These are phyloP conservation scores for Talinum fruticosum DNA, from an alignment of 148 eudicot genomes.

Conservation along the genomic window DNA sequence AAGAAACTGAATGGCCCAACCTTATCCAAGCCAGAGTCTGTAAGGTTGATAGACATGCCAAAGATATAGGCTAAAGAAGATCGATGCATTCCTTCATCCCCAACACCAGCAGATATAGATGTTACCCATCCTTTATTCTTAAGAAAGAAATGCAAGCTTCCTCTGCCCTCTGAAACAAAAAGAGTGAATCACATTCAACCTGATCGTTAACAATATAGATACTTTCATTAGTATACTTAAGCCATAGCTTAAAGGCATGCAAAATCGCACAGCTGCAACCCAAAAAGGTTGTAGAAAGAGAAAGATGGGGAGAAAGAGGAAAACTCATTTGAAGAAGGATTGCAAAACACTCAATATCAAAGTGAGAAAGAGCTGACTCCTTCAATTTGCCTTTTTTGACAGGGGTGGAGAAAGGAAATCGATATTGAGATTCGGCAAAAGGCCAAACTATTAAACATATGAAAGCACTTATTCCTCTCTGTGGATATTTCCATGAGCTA, in stretches of 20 bases:
- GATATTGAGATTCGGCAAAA: background rate
- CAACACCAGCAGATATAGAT: slow-evolving; percentile 94
- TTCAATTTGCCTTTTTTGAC: background rate
- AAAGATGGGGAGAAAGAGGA: no score
- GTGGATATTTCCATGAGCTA: background rate
- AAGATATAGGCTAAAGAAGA: slow-evolving; percentile 82
- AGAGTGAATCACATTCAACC: slow-evolving; percentile 2
- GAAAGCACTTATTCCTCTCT: background rate
- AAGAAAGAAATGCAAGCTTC: slow-evolving; percentile 81
- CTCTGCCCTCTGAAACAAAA: slow-evolving; percentile 79
- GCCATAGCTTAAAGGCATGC: background rate
- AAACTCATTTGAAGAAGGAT: background rate
- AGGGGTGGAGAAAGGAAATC: background rate
- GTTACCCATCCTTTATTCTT: slow-evolving; percentile 90
- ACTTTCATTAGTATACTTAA: background rate
- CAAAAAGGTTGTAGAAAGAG: no score
- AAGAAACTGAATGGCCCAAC: slow-evolving; percentile 29
- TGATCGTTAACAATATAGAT: background rate
- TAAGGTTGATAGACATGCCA: slow-evolving; percentile 84
- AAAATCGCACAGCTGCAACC: background rate
- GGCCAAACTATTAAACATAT: background rate
- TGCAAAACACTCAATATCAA: background rate
- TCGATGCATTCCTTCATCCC: slow-evolving; percentile 85
- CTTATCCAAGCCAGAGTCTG: slow-evolving; percentile 86
- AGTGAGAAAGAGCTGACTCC: background rate